phyloP scores from a whole-genome alignment of 2,329 filamentous ascomycete genomes.

The Stachybotrys chlorohalonatus region DNA sequence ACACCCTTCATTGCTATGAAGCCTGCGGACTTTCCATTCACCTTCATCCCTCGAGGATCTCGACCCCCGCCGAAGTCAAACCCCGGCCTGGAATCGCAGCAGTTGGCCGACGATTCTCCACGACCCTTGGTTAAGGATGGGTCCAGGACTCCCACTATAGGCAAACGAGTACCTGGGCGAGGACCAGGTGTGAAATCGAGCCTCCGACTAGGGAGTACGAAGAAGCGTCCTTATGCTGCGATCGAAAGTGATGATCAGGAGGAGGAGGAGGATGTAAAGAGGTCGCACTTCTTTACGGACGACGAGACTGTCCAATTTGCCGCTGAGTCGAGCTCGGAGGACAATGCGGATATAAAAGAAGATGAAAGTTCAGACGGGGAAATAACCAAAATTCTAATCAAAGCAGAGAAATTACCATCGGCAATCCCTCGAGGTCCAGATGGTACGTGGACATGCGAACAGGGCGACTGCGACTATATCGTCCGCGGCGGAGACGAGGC shows the following conservation, averaged over 20 bases:
- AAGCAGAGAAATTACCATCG: conserved; percentile 40
- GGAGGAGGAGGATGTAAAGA: conserved; percentile 24
- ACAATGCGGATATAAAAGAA: background rate
- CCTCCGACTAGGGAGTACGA: conserved; percentile 31
- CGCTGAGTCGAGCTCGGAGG: conserved; percentile 7
- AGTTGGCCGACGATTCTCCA: conserved; percentile 2
- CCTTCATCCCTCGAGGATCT: conserved; percentile 6
- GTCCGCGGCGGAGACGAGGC: conserved; percentile 53
- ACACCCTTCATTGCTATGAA: conserved; percentile 14
- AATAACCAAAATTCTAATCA: conserved; percentile 34
- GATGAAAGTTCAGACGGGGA: conserved; percentile 12
- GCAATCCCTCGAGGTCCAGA: conserved; percentile 43
- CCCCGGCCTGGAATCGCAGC: conserved; percentile 3
- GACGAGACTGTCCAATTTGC: conserved; percentile 23
- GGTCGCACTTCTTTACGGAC: conserved; percentile 21
- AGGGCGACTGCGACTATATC: conserved; percentile 54
- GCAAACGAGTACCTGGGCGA: conserved; percentile 24
- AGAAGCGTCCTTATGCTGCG: conserved; percentile 33
- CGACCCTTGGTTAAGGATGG: conserved; percentile 2
- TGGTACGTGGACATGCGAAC: conserved; percentile 57
- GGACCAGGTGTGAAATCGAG: conserved; percentile 34
- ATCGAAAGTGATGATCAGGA: conserved; percentile 29
- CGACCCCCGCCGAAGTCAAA: conserved; percentile 3
- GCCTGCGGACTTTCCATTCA: conserved; percentile 18
- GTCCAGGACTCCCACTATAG: conserved; percentile 2